phyloP scores from a whole-genome alignment of 345 rosid species.

The Citrus reticulata region DNA sequence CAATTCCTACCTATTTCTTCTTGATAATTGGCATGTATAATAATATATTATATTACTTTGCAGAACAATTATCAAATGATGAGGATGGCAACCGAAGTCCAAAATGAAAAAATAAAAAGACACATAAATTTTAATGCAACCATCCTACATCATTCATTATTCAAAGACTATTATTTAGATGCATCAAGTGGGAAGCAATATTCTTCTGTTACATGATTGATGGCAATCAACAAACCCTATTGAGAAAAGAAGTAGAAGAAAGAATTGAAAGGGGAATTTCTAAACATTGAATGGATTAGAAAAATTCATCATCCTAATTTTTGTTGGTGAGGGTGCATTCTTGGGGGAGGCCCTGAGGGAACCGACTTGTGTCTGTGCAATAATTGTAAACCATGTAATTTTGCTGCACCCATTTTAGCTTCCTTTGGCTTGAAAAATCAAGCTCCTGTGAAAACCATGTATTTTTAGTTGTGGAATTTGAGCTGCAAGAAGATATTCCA shows the following conservation, averaged over 20 bases:
- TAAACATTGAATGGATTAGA: not conserved
- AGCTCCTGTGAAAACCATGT: constrained; percentile 45
- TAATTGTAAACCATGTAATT: constrained; percentile 42
- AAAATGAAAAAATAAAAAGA: too few species aligned
- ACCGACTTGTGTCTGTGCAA: constrained; percentile 34
- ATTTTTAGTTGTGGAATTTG: constrained; percentile 5
- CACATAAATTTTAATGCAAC: too few species aligned
- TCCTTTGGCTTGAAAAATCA: constrained; percentile 29
- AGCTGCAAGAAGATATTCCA: constrained; percentile 24
- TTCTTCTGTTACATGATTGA: not conserved
- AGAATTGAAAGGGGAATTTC: not conserved
- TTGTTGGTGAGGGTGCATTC: constrained; percentile 25
- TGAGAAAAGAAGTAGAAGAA: too few species aligned
- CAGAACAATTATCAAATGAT: too few species aligned
- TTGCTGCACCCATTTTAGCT: constrained; percentile 41
- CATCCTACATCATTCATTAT: not conserved
- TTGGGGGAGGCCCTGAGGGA: constrained; percentile 38
- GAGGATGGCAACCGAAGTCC: too few species aligned
- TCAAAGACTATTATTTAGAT: not conserved
- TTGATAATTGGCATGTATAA: too few species aligned
- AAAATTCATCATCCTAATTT: not conserved
- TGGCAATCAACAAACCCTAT: too few species aligned
- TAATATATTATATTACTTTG: too few species aligned
- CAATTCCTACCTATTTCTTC: too few species aligned
- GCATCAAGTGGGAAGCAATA: not conserved